These are phyloP conservation scores for Martensiomyces pterosporus DNA, from an alignment of 192 early-diverging fungal genomes.

Conservation along the genomic window DNA sequence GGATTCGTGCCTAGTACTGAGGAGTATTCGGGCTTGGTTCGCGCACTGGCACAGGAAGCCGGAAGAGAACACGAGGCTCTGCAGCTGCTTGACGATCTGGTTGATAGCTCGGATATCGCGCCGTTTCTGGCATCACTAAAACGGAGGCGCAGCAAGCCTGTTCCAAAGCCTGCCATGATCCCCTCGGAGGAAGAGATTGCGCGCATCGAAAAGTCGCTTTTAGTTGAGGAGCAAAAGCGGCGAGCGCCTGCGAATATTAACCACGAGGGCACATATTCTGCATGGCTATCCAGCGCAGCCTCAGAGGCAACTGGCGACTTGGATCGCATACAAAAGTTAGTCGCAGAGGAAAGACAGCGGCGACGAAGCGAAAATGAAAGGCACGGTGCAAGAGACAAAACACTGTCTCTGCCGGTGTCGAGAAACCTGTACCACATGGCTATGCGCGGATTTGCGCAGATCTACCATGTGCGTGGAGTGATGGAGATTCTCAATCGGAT, in stretches of 20 bases:
- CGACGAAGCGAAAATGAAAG: constrained; percentile 5
- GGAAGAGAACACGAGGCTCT: constrained; percentile 36
- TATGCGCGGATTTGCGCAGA: constrained; percentile 45
- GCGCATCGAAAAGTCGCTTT: constrained; percentile 26
- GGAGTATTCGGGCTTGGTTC: constrained; percentile 39
- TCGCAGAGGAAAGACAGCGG: constrained; percentile 14
- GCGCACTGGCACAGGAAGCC: constrained; percentile 31
- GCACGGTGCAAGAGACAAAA: not conserved
- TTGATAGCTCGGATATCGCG: constrained; percentile 32
- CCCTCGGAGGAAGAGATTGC: constrained; percentile 41
- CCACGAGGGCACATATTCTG: too few species aligned
- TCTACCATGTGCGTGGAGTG: constrained; percentile 44
- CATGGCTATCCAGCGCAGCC: too few species aligned
- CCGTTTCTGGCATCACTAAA: constrained; percentile 21
- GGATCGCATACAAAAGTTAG: constrained; percentile 25
- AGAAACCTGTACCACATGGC: constrained; percentile 43
- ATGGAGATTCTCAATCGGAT: constrained; percentile 39
- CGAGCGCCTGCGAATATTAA: too few species aligned
- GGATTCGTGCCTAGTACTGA: constrained; percentile 20
- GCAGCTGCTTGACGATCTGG: constrained; percentile 38
- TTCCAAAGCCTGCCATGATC: constrained; percentile 10
- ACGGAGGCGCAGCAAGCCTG: not conserved
- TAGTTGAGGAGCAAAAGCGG: constrained; percentile 2
- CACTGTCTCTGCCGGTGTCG: constrained; percentile 16
- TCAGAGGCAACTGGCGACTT: not conserved